Base-by-base conservation (phyloP, 179 eudicot species). In the Gypsophila paniculata region DNA sequence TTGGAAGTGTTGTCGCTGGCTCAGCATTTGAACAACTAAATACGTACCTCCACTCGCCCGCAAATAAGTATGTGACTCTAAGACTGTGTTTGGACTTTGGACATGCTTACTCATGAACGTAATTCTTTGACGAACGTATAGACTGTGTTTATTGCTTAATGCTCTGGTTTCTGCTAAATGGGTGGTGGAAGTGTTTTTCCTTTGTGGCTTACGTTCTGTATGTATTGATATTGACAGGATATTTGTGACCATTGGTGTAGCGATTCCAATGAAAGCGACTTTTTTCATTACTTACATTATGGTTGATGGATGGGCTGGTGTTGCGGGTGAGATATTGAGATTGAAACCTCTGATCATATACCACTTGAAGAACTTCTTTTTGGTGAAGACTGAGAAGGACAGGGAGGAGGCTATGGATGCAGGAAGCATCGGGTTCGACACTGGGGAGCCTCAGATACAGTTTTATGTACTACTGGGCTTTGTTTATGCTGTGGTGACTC, bases 251-350 rank as follows among this genome's bases (percentile, higher is more conserved):
- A 84, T 89, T 66, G 93, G 93, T 49, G 81, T 85, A 4, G 88
- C 91, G 13, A 84, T 93, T 72, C 96, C 97, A 39, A 84, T 93
- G 90, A 93, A 91, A 74, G 98, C 98, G 67, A 91, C 98, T 63
- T 93, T 93, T 84, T 93, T 93, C 59, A 89, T 93, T 67, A 93
- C 98, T 10, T 93, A 82, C 83, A 88, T 93, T 69, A 93, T 93
- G 98, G 89, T 93, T 53, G 98, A 93, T 73, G 98, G 97, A 60
- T 93, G 98, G 98, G 97, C 98, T 76, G 98, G 97, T 64, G 79
- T 87, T 65, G 98, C 98, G 18, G 98, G 97, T 55, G 98, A 93
- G 85, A 85, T 93, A 70, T 76, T 93, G 70, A 83, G 97, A 79
- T 74, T 93, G 70, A 93, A 91, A 69, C 98, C 98, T 29, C 75